Evolutionary conservation across 257 asterid genomes (phyloP).

Genomic region (Plectranthus barbatus): DNA sequence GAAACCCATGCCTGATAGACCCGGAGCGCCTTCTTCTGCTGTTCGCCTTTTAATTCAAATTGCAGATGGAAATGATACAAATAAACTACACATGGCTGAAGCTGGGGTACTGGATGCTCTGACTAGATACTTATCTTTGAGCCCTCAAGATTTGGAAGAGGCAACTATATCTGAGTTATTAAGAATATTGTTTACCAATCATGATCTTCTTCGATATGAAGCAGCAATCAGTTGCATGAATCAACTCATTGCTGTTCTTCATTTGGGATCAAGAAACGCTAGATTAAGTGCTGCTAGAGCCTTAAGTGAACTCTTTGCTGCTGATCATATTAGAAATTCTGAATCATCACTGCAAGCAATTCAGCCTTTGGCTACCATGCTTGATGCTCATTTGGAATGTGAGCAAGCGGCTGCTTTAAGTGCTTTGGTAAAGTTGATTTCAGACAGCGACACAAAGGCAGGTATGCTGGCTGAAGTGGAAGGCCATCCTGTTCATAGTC

Average conservation of each 20-base stretch:
- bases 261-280: slow-evolving; percentile 76
- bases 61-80: slow-evolving; percentile 65
- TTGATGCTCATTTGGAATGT: slow-evolving; percentile 40
- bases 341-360: slow-evolving; percentile 69
- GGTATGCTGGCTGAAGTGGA: slow-evolving; percentile 58
- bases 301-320: slow-evolving; percentile 57
- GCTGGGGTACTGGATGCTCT: slow-evolving; percentile 75
- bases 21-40: slow-evolving; percentile 72
- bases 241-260: slow-evolving; percentile 86
- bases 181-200: slow-evolving; percentile 58
- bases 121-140: slow-evolving; percentile 68
- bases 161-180: slow-evolving; percentile 67
- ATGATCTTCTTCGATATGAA: slow-evolving; percentile 49
- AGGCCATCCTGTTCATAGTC: slow-evolving; percentile 55
- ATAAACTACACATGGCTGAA: slow-evolving; percentile 79
- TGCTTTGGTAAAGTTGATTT: slow-evolving; percentile 65
- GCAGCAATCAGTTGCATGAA: slow-evolving; percentile 56
- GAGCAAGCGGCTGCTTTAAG: slow-evolving; percentile 69
- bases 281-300: slow-evolving; percentile 76
- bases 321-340: slow-evolving; percentile 53
- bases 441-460: slow-evolving; percentile 43
- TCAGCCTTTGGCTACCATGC: slow-evolving; percentile 80
- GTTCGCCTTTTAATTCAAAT: slow-evolving; percentile 62
- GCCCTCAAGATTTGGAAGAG: slow-evolving; percentile 80
- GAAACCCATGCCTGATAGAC: slow-evolving; percentile 78